A percentile compares a stretch with the other conserved stretches of the same genome.
Conservation (phyloP, 1,284 basidiomycete species). For the Waitea zeae region DNA sequence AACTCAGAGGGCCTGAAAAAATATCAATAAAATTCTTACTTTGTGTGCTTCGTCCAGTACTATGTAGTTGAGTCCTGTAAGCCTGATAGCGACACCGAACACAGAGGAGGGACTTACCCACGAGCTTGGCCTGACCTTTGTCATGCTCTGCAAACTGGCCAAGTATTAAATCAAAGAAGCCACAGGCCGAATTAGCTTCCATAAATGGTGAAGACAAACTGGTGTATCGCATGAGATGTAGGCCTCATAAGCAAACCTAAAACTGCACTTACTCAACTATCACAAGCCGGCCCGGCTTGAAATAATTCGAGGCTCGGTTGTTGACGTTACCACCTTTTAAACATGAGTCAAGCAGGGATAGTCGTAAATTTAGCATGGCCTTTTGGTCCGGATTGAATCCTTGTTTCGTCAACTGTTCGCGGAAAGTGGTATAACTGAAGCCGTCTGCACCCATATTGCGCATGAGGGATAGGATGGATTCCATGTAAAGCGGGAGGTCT, state of each 20-base stretch:
- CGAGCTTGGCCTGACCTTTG: constrained; percentile 46
- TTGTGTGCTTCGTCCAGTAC: constrained; percentile 65
- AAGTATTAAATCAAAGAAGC: constrained; percentile 49
- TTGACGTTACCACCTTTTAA: neutral
- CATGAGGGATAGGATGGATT: neutral
- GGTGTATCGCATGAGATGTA: neutral
- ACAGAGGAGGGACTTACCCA: constrained; percentile 15
- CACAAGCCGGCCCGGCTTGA: neutral
- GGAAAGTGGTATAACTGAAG: neutral
- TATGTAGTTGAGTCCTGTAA: too few species aligned
- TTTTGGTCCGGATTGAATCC: neutral
- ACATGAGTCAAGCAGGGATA: neutral
- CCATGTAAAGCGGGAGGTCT: neutral
- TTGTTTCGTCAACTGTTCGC: neutral
- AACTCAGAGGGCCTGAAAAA: neutral
- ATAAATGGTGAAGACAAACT: constrained; percentile 55
- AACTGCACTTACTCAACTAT: neutral
- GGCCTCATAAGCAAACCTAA: neutral
- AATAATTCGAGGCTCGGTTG: neutral
- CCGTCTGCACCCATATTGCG: neutral
- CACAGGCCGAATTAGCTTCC: constrained; percentile 45
- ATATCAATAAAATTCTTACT: constrained; percentile 18
- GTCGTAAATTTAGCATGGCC: neutral
- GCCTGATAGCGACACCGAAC: too few species aligned
- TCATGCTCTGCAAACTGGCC: constrained; percentile 49